phyloP scores from a whole-genome alignment of 2,329 filamentous ascomycete species.

The Trichoderma endophyticum region DNA sequence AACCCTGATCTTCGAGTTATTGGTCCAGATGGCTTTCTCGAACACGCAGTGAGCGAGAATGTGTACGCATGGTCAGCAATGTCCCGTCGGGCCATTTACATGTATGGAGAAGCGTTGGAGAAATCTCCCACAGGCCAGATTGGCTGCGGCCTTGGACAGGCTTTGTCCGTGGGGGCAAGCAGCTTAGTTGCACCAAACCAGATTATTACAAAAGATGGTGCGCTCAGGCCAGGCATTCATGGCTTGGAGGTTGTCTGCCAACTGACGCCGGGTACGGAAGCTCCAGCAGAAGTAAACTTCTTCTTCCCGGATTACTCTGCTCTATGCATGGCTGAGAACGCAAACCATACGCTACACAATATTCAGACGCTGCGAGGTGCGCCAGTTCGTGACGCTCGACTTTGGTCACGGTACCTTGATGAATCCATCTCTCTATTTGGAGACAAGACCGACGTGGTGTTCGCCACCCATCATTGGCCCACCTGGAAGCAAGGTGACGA shows the following conservation, averaged over 20 bases:
- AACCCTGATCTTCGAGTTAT: neutral
- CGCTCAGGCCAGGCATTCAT: neutral
- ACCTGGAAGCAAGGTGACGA: neutral
- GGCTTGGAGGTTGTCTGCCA: neutral
- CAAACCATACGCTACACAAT: neutral
- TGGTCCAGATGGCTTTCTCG: neutral
- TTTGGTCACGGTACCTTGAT: neutral
- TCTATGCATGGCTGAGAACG: neutral
- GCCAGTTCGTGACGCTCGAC: neutral
- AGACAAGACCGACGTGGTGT: neutral
- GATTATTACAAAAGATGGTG: neutral
- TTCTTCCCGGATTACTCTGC: neutral
- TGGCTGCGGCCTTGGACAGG: neutral
- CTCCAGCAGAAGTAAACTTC: neutral
- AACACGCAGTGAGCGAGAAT: neutral
- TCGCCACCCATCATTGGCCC: neutral
- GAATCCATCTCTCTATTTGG: neutral
- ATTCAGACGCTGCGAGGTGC: neutral
- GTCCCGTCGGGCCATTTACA: neutral
- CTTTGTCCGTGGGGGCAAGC: neutral
- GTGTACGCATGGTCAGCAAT: neutral
- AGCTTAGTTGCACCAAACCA: neutral
- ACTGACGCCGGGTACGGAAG: neutral
- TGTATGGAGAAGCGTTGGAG: neutral
- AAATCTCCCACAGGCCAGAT: neutral